Evolutionary conservation across 2,329 filamentous ascomycete species (phyloP).

Genomic region (Rosellinia necatrix): DNA sequence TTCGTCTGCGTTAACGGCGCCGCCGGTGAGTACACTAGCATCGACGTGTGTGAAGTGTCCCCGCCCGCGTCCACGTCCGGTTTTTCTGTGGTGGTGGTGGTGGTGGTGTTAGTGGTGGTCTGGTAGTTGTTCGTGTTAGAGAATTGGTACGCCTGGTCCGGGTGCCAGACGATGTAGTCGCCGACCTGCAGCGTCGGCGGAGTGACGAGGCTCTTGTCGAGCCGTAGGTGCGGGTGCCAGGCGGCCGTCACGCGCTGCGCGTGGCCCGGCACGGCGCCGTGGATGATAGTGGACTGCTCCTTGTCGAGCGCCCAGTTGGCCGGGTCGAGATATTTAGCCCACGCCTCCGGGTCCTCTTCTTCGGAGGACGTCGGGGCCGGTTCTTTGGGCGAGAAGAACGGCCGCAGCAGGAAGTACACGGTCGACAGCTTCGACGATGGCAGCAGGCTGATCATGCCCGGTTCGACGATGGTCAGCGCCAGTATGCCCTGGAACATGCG

Average conservation of each 20-base stretch:
- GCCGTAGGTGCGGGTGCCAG: slow-evolving; percentile 61
- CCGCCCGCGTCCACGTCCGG: neutral
- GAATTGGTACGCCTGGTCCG: slow-evolving; percentile 61
- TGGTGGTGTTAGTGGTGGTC: neutral
- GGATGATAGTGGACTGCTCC: slow-evolving; percentile 60
- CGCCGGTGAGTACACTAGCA: slow-evolving; percentile 60
- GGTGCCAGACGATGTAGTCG: slow-evolving; percentile 64
- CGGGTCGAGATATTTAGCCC: slow-evolving; percentile 55
- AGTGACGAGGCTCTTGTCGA: slow-evolving; percentile 59
- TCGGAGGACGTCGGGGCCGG: slow-evolving; percentile 48
- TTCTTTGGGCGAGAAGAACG: slow-evolving; percentile 56
- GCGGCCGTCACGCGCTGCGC: slow-evolving; percentile 61
- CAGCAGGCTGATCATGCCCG: slow-evolving; percentile 52
- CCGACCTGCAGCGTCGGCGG: slow-evolving; percentile 58
- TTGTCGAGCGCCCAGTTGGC: slow-evolving; percentile 49
- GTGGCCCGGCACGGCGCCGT: slow-evolving; percentile 62
- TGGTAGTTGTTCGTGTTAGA: slow-evolving; percentile 41
- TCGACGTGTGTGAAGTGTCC: slow-evolving; percentile 46
- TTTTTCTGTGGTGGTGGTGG: slow-evolving; percentile 21
- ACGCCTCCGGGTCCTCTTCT: slow-evolving; percentile 40
- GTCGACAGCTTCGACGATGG: slow-evolving; percentile 54
- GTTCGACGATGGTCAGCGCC: slow-evolving; percentile 56
- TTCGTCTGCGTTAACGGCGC: slow-evolving; percentile 62
- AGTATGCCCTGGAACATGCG: slow-evolving; percentile 64
- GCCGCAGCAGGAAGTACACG: slow-evolving; percentile 54